A percentile compares a stretch with the other conserved stretches of the same genome.
phyloP scores from a whole-genome alignment of 2,329 filamentous ascomycete species.

The Apiospora pterosperma region DNA sequence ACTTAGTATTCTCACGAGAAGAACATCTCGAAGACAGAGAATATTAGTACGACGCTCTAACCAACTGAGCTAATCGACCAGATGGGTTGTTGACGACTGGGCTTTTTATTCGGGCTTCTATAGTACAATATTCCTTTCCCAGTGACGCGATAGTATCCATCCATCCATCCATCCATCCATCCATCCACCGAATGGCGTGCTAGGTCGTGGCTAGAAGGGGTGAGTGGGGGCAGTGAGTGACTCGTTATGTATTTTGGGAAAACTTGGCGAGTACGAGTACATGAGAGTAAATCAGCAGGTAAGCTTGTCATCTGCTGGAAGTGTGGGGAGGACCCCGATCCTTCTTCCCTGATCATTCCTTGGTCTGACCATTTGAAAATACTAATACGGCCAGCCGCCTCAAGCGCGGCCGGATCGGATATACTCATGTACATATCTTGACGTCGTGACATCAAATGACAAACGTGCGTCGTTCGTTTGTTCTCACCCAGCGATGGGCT shows the following conservation, averaged over 20 bases:
- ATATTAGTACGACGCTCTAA: conserved; percentile 3
- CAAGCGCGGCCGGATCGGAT: background rate
- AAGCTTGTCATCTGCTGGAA: background rate
- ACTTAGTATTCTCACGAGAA: conserved; percentile 1
- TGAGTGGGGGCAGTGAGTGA: background rate
- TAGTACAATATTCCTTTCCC: background rate
- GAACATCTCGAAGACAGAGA: background rate
- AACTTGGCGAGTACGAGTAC: background rate
- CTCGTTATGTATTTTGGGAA: conserved; percentile 1
- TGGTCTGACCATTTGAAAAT: background rate
- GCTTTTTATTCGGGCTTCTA: background rate
- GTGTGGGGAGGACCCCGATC: conserved; percentile 2
- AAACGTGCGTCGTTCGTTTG: background rate
- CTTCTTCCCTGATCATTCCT: background rate
- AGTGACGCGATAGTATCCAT: background rate
- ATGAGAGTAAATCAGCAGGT: background rate
- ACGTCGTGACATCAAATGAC: background rate
- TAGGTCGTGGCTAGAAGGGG: background rate
- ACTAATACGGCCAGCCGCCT: conserved; percentile 1
- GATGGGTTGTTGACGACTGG: background rate
- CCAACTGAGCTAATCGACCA: conserved; percentile 1
- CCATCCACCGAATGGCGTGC: background rate
- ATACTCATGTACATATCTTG: background rate
- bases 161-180: too few species aligned
- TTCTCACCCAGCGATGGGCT: background rate